Evolutionary conservation across 441 rosid genomes (phyloP), one percentile per base, ranked within the genome.

Genomic region (Pelargonium myrrhifolium): DNA sequence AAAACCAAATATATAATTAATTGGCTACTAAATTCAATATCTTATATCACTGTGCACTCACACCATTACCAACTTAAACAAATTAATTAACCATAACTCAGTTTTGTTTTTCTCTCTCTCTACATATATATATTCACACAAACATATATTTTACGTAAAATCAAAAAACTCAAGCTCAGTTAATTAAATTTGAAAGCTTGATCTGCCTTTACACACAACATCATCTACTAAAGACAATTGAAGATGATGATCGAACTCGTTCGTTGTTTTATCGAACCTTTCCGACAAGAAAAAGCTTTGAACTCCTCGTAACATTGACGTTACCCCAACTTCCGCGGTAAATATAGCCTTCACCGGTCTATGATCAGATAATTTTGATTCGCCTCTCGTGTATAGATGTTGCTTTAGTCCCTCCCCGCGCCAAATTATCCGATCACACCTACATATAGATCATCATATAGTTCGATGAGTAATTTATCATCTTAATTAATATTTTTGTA

Each of bases 381-480:
- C 93, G n/a, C 85, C 81, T 75, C 93, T 81, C 5, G 75, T 69
- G 59, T 88, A 88, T 45, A 66, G 55, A 68, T 80, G 76, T 67
- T 88, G 93, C 78, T 82, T 86, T 55, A 88, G 65, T 73, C 87
- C 90, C 65, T 68, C 66, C 0, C 90, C 90, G 1, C 64, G 40
- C 93, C 93, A 88, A 59, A 88, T 78, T 81, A 88, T 86, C 31
- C 93, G 78, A 69, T 88, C 93, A 72, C 93, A 88, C 90, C 90
- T 88, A 71, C 9, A 62, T 0, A 5, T 26, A 35, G 12, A 8
- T 42, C 45, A 42, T 1, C 10, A 42, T 42, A 8, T 8, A 42
- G 45, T 42, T 49, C 2, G 1, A 1, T 47, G 53, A 47, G 14
- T 47, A 47, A 47, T 47, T 11, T 14, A 14, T 47, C 5, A 14